phyloP scores from a whole-genome alignment of 768 basidiomycete genomes.

The Trametes punicea region DNA sequence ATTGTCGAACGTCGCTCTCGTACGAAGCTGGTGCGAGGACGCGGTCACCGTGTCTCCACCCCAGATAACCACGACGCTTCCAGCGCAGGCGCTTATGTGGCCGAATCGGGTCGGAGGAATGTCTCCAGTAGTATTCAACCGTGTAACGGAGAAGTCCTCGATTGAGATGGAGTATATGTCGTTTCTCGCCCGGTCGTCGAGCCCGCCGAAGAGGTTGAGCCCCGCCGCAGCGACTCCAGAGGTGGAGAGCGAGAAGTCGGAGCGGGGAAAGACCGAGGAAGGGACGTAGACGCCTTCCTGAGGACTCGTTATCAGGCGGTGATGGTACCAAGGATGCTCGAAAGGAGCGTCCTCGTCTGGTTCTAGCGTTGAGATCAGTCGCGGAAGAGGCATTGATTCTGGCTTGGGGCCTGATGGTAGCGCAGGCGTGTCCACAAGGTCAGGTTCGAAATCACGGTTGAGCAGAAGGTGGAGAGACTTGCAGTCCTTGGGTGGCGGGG shows the following conservation, averaged over 20 bases:
- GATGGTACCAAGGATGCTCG: slow-evolving; percentile 8
- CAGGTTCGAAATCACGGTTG: not conserved
- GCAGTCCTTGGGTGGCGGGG: slow-evolving; percentile 12
- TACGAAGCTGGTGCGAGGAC: slow-evolving; percentile 47
- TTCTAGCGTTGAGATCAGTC: not conserved
- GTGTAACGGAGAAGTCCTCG: slow-evolving; percentile 67
- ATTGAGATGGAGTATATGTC: slow-evolving; percentile 85
- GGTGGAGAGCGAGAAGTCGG: slow-evolving; percentile 16
- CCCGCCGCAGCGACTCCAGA: not conserved
- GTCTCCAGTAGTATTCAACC: slow-evolving; percentile 81
- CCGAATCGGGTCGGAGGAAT: slow-evolving; percentile 84
- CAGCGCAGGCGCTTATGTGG: slow-evolving; percentile 88
- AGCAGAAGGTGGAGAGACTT: not conserved
- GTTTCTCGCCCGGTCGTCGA: slow-evolving; percentile 82
- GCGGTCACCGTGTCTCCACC: slow-evolving; percentile 90
- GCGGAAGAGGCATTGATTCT: not conserved
- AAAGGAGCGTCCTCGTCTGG: not conserved
- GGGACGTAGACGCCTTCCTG: not conserved
- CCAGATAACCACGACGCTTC: slow-evolving; percentile 93
- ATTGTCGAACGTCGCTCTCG: slow-evolving; percentile 73
- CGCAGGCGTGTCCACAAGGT: not conserved
- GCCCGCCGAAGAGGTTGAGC: slow-evolving; percentile 91
- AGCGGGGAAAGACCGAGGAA: slow-evolving; percentile 10
- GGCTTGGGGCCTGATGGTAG: not conserved
- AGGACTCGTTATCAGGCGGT: slow-evolving; percentile 1